phyloP scores from a whole-genome alignment of 2,329 filamentous ascomycete genomes.

The Neopestalotiopsis sp. region DNA sequence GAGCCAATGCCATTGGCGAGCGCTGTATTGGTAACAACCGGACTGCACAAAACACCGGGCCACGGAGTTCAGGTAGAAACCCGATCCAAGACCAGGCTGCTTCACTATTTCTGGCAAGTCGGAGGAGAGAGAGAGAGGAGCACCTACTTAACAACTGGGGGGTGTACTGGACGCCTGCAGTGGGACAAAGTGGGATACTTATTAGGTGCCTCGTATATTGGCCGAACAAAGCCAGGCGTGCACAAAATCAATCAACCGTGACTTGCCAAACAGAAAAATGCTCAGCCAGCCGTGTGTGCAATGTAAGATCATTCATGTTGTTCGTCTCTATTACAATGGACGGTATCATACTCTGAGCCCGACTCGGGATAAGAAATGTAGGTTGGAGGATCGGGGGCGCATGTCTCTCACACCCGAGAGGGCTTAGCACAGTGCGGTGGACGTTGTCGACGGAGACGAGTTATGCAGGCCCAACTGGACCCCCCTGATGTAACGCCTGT shows the following conservation, averaged over 20 bases:
- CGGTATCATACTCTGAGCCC: slow-evolving; percentile 2
- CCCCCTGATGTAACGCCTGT: slow-evolving; percentile 3
- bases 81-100: not conserved
- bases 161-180: not conserved
- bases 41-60: slow-evolving; percentile 2
- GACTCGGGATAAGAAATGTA: slow-evolving; percentile 12
- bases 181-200: not conserved
- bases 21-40: slow-evolving; percentile 11
- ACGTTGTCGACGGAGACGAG: not conserved
- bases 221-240: not conserved
- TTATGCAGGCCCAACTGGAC: not conserved
- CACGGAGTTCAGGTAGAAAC: not conserved
- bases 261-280: no score
- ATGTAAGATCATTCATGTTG: not conserved
- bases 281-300: no score
- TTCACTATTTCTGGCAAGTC: not conserved
- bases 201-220: not conserved
- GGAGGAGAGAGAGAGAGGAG: not conserved
- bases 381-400: slow-evolving; percentile 9
- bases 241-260: not conserved
- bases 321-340: not conserved
- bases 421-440: slow-evolving; percentile 6
- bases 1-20: not conserved
- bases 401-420: slow-evolving; percentile 4
- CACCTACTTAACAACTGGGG: not conserved